Conservation (phyloP, 1,284 basidiomycete species). For the Calocybe gambosa region DNA sequence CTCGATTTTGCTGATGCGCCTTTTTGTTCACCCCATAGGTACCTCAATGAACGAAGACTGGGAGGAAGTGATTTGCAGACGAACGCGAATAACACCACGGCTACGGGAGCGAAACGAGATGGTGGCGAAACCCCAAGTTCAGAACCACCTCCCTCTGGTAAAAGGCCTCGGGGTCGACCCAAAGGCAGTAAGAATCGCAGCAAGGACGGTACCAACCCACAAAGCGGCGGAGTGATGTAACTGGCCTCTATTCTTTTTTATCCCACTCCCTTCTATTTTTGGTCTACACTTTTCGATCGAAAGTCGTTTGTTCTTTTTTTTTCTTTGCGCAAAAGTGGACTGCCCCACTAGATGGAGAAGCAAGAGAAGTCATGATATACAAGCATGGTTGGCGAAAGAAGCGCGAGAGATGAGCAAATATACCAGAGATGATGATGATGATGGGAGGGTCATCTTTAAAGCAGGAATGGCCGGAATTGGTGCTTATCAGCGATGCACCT, state of each 20-base stretch:
- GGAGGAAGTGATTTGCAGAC: constrained; percentile 27
- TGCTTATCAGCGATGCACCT: too few species aligned
- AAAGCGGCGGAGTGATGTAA: constrained; percentile 8
- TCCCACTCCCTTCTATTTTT: background rate
- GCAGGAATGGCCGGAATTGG: too few species aligned
- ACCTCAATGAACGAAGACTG: constrained; percentile 39
- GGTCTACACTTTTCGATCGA: background rate
- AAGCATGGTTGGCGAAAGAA: background rate
- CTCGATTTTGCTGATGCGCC: background rate
- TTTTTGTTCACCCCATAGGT: constrained; percentile 22
- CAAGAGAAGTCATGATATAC: too few species aligned
- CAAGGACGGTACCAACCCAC: constrained; percentile 12
- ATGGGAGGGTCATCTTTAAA: too few species aligned
- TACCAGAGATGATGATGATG: too few species aligned
- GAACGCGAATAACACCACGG: constrained; percentile 5
- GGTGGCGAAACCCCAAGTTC: constrained; percentile 1
- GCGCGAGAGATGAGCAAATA: background rate
- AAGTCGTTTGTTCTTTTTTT: background rate
- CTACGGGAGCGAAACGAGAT: constrained; percentile 4
- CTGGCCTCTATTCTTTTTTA: background rate
- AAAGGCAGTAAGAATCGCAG: constrained; percentile 39
- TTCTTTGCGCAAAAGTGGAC: background rate
- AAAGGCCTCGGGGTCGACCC: constrained; percentile 45
- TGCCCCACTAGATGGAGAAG: too few species aligned
- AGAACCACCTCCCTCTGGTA: constrained; percentile 20